Evolutionary conservation across 2,329 filamentous ascomycete genomes (phyloP).

Genomic region (Camillea tinctor): DNA sequence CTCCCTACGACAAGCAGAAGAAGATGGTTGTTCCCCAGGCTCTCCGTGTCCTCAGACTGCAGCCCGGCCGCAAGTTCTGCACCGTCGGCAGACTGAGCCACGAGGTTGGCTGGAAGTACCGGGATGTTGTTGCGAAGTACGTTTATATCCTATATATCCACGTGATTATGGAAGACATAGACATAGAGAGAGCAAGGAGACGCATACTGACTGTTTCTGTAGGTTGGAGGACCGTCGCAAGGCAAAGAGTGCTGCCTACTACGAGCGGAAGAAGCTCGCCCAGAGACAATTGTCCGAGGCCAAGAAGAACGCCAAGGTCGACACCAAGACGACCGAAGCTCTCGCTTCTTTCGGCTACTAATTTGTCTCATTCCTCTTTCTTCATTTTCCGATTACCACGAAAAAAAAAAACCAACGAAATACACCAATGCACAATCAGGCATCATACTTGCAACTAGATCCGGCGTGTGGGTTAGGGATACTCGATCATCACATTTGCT

Average conservation of each 20-base stretch:
- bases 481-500: conserved; percentile 35
- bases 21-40: conserved; percentile 99
- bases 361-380: conserved; percentile 31
- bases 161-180: too few species aligned
- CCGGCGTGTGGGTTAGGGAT: conserved; percentile 36
- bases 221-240: conserved; percentile 99
- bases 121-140: conserved; percentile 97
- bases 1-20: conserved; percentile 99
- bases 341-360: conserved; percentile 93
- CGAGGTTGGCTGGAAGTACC: conserved; percentile 99
- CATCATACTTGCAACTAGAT: conserved; percentile 36
- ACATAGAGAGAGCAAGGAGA: too few species aligned
- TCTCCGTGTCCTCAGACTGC: conserved; percentile 90
- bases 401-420: conserved; percentile 27
- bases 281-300: conserved; percentile 88
- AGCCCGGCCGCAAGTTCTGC: conserved; percentile 99
- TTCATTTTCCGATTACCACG: conserved; percentile 29
- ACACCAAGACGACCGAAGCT: conserved; percentile 83
- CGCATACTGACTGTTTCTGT: conserved; percentile 25
- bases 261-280: conserved; percentile 99
- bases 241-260: conserved; percentile 98
- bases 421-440: conserved; percentile 28
- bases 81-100: conserved; percentile 96
- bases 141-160: conserved; percentile 40
- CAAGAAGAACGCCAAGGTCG: conserved; percentile 86